Evolutionary conservation across 139 green algal species (phyloP).

Genomic region (Axilococcus clingmanii): DNA sequence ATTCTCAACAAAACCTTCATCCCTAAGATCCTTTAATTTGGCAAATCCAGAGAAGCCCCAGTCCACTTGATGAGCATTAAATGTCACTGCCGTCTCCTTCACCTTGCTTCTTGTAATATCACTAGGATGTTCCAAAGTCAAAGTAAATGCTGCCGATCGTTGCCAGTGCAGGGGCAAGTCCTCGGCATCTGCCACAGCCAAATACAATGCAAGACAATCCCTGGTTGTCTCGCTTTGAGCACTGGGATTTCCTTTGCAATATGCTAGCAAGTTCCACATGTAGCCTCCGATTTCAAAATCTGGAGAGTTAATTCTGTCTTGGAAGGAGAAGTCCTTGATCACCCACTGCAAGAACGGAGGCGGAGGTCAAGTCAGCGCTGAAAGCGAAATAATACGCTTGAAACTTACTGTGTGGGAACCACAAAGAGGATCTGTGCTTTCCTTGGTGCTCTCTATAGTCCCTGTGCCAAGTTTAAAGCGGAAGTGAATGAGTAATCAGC

Average conservation of each 20-base stretch:
- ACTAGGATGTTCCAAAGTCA: constrained; percentile 65
- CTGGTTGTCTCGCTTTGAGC: not conserved
- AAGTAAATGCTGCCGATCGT: constrained; percentile 64
- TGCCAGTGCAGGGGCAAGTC: constrained; percentile 37
- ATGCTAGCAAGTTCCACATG: constrained; percentile 44
- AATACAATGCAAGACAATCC: constrained; percentile 41
- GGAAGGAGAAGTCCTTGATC: constrained; percentile 6
- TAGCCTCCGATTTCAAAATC: constrained; percentile 68
- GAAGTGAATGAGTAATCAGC: too few species aligned
- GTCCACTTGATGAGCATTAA: constrained; percentile 52
- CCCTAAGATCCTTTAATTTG: constrained; percentile 48
- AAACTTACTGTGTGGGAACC: too few species aligned
- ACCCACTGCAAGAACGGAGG: constrained; percentile 16
- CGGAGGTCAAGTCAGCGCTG: not conserved
- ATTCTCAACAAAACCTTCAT: constrained; percentile 54
- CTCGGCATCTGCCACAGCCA: constrained; percentile 59
- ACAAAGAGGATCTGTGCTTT: too few species aligned
- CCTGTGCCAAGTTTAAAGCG: too few species aligned
- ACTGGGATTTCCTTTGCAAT: not conserved
- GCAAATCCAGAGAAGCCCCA: constrained; percentile 79
- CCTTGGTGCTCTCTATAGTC: too few species aligned
- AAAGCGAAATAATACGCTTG: too few species aligned
- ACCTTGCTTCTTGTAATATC: constrained; percentile 27
- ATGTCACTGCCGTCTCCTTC: constrained; percentile 69
- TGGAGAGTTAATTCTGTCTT: constrained; percentile 38